phyloP scores from a whole-genome alignment of 257 asterid genomes.

The Rehmannia glutinosa region DNA sequence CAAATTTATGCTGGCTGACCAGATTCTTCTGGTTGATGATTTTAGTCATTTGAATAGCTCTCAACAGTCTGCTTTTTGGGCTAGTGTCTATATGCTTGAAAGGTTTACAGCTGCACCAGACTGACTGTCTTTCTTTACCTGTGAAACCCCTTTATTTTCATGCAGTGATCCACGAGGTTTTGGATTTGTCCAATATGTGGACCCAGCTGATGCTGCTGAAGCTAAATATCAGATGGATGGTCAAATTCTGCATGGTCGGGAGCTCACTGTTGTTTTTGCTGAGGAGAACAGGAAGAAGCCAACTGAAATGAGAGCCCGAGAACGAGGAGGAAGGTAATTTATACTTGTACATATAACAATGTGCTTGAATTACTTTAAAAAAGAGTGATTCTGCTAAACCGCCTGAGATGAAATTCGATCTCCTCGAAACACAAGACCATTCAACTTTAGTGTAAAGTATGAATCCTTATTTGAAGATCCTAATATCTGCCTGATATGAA shows the following conservation, averaged over 20 bases:
- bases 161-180: conserved; percentile 88
- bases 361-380: neutral
- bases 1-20: too few species aligned
- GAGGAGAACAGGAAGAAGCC: conserved; percentile 96
- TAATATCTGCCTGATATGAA: neutral
- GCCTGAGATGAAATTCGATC: too few species aligned
- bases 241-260: conserved; percentile 67
- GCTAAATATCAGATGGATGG: conserved; percentile 97
- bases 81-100: neutral
- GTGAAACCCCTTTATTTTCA: neutral
- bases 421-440: neutral
- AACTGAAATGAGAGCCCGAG: conserved; percentile 75
- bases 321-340: conserved; percentile 58
- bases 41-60: neutral
- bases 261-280: conserved; percentile 90
- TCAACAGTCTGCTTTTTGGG: neutral
- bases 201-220: conserved; percentile 89
- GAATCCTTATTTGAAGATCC: neutral
- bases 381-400: too few species aligned
- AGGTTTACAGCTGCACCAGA: neutral
- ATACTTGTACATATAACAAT: neutral
- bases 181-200: conserved; percentile 92
- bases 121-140: conserved; percentile 11
- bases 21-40: neutral
- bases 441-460: neutral